Evolutionary conservation across 176 grass and related monocot genomes (phyloP), one percentile per base, ranked within the genome.

Genomic region (Aegilops speltoides): DNA sequence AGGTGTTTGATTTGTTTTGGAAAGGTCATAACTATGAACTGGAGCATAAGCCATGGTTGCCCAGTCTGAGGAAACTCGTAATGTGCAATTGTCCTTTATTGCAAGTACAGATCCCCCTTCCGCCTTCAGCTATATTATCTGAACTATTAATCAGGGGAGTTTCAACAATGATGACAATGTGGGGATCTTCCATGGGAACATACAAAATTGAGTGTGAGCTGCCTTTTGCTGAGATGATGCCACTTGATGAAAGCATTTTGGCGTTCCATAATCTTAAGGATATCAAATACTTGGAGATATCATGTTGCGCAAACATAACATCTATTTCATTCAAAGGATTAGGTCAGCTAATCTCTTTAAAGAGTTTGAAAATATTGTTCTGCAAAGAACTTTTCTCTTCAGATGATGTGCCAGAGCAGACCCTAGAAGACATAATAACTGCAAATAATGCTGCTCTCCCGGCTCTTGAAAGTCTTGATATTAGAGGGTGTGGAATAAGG

Each of bases 261-360:
- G 64, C 56, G 28, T 86, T 72, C 8, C 43, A 81, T 86, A 78
- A 66, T 32, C 79, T 85, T 19, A 54, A 7, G 46, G 68, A 67
- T 40, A 38, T 25, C 22, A 36, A 64, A 7, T 7, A 43, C 38
- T 23, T 41, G 2, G 3, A 86, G 25, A 1, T 0, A 20, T 77
- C 70, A 0, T 4, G 7, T 17, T 77, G 67, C 23, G 25, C 6
- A n/a, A 85, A 40, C 56, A 43, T 88, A 32, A 68, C 25, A n/a
- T 87, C 59, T 68, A 64, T 74, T 59, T 57, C 64, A 20, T 56
- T 20, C 19, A 64, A 82, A 10, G 77, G 81, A 16, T 85, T 91
- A 13, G 74, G 43, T 57, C 70, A 91, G 31, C 40, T 91, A 38
- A 19, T 66, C 25, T 62, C 64, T 17, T 84, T 91, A 22, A 46